These are phyloP conservation scores for Globomyces sp. DNA, from an alignment of 371 early-diverging fungal species.

Conservation along the genomic window DNA sequence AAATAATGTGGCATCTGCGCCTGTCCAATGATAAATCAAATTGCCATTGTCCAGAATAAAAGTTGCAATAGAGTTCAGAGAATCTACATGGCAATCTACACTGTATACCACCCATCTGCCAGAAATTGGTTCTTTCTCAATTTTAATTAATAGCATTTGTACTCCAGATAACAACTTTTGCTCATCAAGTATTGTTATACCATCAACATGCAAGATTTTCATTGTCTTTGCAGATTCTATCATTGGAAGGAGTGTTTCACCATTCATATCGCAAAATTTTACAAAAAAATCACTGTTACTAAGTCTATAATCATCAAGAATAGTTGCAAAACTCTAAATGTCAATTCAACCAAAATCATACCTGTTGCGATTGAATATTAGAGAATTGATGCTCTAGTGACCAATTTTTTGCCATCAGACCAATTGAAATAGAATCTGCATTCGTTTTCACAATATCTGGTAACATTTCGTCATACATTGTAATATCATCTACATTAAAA, in stretches of 20 bases:
- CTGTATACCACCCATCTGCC: background rate
- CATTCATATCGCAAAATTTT: too few relatives aligned
- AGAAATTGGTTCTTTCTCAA: too few relatives aligned
- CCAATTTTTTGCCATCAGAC: background rate
- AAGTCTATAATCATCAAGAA: too few relatives aligned
- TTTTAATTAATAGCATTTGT: too few relatives aligned
- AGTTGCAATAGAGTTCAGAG: background rate
- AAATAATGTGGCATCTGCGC: slow-evolving; percentile 26
- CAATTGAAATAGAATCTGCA: background rate
- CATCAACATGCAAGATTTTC: too few relatives aligned
- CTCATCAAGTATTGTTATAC: too few relatives aligned
- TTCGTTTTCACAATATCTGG: background rate
- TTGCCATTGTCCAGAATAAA: slow-evolving; percentile 14
- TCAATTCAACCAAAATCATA: slow-evolving; percentile 15
- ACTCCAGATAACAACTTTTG: too few relatives aligned
- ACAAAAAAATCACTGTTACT: too few relatives aligned
- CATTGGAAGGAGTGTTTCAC: too few relatives aligned
- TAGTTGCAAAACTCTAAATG: background rate
- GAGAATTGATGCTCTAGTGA: background rate
- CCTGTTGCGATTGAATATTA: too few relatives aligned
- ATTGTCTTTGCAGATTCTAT: too few relatives aligned
- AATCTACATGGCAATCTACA: background rate
- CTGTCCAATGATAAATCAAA: slow-evolving; percentile 30
- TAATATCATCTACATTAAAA: background rate
- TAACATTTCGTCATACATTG: background rate